Evolutionary conservation across 2,329 filamentous ascomycete species (phyloP), one percentile per base, ranked within the genome.

Genomic region (Nectriaceae sp.): DNA sequence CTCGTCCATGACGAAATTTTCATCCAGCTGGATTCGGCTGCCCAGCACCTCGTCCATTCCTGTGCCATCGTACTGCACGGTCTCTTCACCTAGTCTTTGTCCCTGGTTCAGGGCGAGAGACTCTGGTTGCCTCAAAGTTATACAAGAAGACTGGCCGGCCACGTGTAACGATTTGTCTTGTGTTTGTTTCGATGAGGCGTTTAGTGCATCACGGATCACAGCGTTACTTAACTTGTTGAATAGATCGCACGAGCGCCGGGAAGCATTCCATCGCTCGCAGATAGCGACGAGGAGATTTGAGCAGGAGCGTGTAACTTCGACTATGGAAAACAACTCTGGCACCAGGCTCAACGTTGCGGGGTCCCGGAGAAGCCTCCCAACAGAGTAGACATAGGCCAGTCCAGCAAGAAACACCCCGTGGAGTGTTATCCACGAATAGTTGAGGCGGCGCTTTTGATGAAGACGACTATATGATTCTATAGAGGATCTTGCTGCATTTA

Each of bases 351-450:
- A 21, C 1, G 13, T 20, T 1, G 33, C 8, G 4, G 47, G 33
- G 13, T 46, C 35, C 5, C 26, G 4, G 13, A 50, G 35, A 11
- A 50, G 33, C 13, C 40, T 46, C 3, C 24, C 36, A 3, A 40
- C 26, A 10, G 22, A 19, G 6, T 50, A 50, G 1, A 50, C 40
- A 18, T 46, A 50, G 13, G 47, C 33, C 35, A 50, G 10, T 8
- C 47, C 47, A 11, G 47, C 43, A 37, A 50, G 37, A 18, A 50
- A 50, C 4, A 50, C 20, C 1, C 47, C 47, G 18, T 50, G 47
- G 4, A 50, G 47, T 2, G 47, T 50, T 11, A 50, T 50, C 47
- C 47, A 50, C 4, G 47, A 50, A 21, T 50, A 50, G n/a, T 50
- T 50, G 11, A 50, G 29, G 8, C 40, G n/a, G 16, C 47, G 33